phyloP scores from a whole-genome alignment of 257 asterid species.

The Cruciata laevipes region DNA sequence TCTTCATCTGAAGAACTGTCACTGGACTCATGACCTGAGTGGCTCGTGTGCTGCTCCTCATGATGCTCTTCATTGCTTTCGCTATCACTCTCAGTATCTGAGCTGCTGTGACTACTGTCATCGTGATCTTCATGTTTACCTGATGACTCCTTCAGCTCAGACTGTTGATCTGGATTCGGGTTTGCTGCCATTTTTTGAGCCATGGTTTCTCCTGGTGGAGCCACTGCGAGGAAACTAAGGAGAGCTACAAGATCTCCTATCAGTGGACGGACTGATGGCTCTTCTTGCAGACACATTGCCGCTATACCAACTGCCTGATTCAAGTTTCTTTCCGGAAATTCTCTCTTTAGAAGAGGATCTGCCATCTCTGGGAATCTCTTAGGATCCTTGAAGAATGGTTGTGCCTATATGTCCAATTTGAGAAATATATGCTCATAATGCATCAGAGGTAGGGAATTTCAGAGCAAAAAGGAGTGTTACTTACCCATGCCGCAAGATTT shows the following conservation, averaged over 20 bases:
- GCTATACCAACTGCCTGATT: conserved; percentile 82
- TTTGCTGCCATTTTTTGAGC: conserved; percentile 17
- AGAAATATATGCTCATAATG: conserved; percentile 11
- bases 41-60: conserved; percentile 7
- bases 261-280: conserved; percentile 73
- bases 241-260: conserved; percentile 64
- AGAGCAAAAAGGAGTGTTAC: background rate
- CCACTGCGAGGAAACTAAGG: conserved; percentile 45
- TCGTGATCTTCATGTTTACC: background rate
- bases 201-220: conserved; percentile 23
- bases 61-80: conserved; percentile 20
- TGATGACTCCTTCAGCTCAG: conserved; percentile 10
- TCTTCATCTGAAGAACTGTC: conserved; percentile 19
- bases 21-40: conserved; percentile 16
- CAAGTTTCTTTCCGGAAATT: conserved; percentile 48
- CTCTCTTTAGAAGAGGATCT: conserved; percentile 51
- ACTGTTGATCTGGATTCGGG: conserved; percentile 9
- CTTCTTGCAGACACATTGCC: conserved; percentile 88
- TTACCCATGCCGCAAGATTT: conserved; percentile 69
- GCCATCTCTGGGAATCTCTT: conserved; percentile 70
- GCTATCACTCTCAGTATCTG: conserved; percentile 11
- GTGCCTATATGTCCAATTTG: conserved; percentile 38
- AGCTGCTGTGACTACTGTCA: conserved; percentile 6
- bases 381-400: conserved; percentile 56
- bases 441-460: background rate